Percentiles rank a stretch among this genome's conserved stretches.
phyloP scores from a whole-genome alignment of 2,329 filamentous ascomycete genomes.

The Talaromyces amestolkiae region DNA sequence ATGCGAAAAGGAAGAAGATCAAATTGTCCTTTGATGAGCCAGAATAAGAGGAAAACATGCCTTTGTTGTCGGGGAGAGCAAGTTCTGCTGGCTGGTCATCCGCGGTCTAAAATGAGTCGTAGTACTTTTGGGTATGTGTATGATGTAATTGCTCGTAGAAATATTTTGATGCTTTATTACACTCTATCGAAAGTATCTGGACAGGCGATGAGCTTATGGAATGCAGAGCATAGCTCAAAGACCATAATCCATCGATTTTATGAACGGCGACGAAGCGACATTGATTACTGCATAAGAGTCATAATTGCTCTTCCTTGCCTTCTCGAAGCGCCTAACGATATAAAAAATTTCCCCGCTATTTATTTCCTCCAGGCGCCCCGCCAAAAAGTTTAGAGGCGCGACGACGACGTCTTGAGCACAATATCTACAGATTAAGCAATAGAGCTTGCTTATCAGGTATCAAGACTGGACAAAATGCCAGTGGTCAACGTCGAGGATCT shows the following conservation, averaged over 20 bases:
- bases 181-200: too few relatives aligned
- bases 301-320: constrained; percentile 16
- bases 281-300: constrained; percentile 17
- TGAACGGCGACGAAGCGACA: neutral
- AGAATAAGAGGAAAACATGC: constrained; percentile 14
- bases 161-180: constrained; percentile 1
- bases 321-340: constrained; percentile 1
- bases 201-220: neutral
- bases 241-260: too few relatives aligned
- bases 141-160: constrained; percentile 10
- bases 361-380: neutral
- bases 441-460: neutral
- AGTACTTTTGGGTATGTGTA: constrained; percentile 2
- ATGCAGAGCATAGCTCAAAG: neutral
- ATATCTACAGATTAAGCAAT: neutral
- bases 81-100: neutral
- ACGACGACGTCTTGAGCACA: neutral
- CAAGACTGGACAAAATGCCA: constrained; percentile 63
- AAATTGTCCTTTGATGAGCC: constrained; percentile 48
- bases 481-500: constrained; percentile 88
- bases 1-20: constrained; percentile 41
- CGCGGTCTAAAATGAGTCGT: neutral
- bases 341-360: constrained; percentile 16
- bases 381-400: neutral
- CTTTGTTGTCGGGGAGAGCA: neutral